A percentile compares a stretch with the other conserved stretches of the same genome.
These are phyloP conservation scores for Rosellinia necatrix DNA, from an alignment of 2,329 filamentous ascomycete genomes.

Conservation along the genomic window DNA sequence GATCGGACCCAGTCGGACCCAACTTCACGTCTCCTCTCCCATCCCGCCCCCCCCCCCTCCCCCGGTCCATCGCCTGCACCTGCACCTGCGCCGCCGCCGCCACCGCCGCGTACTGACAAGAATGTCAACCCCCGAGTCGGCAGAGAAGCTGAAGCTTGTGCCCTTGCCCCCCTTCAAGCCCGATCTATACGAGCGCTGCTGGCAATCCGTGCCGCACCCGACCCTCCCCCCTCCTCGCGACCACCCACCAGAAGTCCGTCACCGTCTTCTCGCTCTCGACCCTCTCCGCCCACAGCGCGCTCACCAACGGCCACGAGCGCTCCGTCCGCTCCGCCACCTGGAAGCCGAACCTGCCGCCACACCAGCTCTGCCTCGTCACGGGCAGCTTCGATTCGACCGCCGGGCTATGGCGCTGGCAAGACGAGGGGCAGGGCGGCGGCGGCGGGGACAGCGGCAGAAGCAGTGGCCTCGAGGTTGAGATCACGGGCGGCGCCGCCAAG, in stretches of 20 bases:
- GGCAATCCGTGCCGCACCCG: constrained; percentile 85
- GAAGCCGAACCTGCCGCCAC: constrained; percentile 71
- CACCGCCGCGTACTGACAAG: not conserved
- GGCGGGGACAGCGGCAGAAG: constrained; percentile 30
- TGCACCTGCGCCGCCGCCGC: not conserved
- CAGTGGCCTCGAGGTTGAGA: constrained; percentile 44
- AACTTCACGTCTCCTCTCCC: no score
- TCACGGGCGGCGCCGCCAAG: constrained; percentile 41
- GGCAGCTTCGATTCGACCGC: constrained; percentile 94
- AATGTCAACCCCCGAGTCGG: constrained; percentile 20
- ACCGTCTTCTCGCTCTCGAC: constrained; percentile 87
- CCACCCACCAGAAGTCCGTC: constrained; percentile 83
- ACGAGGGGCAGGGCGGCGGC: constrained; percentile 42
- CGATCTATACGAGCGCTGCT: constrained; percentile 73
- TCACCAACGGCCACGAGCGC: constrained; percentile 87
- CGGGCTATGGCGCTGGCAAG: constrained; percentile 76
- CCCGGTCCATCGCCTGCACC: constrained; percentile 2
- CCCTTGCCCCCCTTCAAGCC: constrained; percentile 58
- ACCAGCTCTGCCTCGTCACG: constrained; percentile 80
- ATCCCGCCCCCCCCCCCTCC: no score
- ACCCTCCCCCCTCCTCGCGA: constrained; percentile 86
- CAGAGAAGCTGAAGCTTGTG: constrained; percentile 40
- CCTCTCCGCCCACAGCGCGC: constrained; percentile 76
- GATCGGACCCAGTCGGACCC: no score
- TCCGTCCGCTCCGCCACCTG: constrained; percentile 85